Evolutionary conservation across 352 stramenopile species (phyloP).

Genomic region (Phytopythium boreale): DNA sequence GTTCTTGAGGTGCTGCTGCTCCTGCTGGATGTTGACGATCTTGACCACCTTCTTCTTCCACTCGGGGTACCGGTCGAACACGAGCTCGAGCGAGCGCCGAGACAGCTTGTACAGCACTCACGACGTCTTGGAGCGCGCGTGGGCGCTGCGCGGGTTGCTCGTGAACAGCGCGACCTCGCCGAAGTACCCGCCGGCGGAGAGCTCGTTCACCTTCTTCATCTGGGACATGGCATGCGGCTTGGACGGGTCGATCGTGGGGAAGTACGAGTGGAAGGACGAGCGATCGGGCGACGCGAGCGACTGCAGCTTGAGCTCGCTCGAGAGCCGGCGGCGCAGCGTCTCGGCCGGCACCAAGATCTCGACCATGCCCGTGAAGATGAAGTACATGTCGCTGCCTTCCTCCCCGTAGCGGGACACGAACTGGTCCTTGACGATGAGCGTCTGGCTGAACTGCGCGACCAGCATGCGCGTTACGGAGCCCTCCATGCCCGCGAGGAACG

Average conservation of each 20-base stretch:
- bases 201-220: slow-evolving; percentile 58
- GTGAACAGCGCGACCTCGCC: slow-evolving; percentile 55
- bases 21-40: slow-evolving; percentile 50
- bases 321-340: slow-evolving; percentile 23
- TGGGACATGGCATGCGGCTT: slow-evolving; percentile 23
- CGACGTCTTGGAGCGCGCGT: slow-evolving; percentile 45
- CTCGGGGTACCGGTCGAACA: slow-evolving; percentile 61
- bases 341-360: slow-evolving; percentile 41
- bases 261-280: slow-evolving; percentile 17
- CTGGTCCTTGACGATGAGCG: slow-evolving; percentile 42
- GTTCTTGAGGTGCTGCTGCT: slow-evolving; percentile 50
- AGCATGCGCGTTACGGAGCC: slow-evolving; percentile 50
- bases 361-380: slow-evolving; percentile 54
- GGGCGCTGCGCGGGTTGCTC: slow-evolving; percentile 39
- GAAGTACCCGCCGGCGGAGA: slow-evolving; percentile 50
- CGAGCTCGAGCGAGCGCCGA: slow-evolving; percentile 41
- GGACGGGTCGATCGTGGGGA: slow-evolving; percentile 16
- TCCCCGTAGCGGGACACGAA: slow-evolving; percentile 43
- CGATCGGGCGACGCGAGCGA: slow-evolving; percentile 10
- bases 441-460: slow-evolving; percentile 46
- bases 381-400: slow-evolving; percentile 57
- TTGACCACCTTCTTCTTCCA: slow-evolving; percentile 61
- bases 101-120: slow-evolving; percentile 58
- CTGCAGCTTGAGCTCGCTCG: slow-evolving; percentile 23
- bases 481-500: slow-evolving; percentile 50